Evolutionary conservation across 148 eudicot genomes (phyloP), one percentile per base, ranked within the genome.

Genomic region (Chenopodium quinoa): DNA sequence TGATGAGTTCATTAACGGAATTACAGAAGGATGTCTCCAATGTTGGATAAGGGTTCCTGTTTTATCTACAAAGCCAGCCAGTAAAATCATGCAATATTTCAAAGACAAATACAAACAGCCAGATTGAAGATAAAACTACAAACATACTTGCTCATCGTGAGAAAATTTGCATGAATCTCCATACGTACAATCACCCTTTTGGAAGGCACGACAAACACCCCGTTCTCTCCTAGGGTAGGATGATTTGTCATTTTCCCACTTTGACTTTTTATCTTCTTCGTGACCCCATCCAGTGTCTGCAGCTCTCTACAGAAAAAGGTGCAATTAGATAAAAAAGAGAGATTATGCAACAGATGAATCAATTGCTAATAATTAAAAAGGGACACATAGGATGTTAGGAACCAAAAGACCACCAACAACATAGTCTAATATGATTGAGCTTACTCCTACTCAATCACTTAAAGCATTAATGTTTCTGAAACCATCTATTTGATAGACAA

Each of bases 131-230:
- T 56, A 56, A 56, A 56, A 16, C 22, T 4, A 56, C 22, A 14
- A 56, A 14, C 62, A 29, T 79, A 95, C 98, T 81, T 93, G 91
- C 78, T 90, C 97, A 80, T 93, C 92, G 78, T 95, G 99, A 56
- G 99, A 95, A 72, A 95, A 93, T 79, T 83, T 95, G 92, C 99
- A 95, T 74, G 90, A 89, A 85, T 86, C 95, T 19, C 99, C 98
- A 78, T 93, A 93, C 32, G 81, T 90, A 77, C 98, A 92, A 76
- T 96, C 92, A 29, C 98, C 99, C 82, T 37, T 92, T 78, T 96
- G 99, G 81, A 93, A 96, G 83, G 93, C 93, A 72, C 97, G 97
- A 29, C 99, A 96, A 1, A 96, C 98, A 62, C 99, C 99, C 27
- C 97, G 90, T 76, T 88, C 97, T 83, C 91, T 97, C 85, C 98